These are phyloP conservation scores for Phaeophleospora eucalypticola DNA, from an alignment of 2,329 filamentous ascomycete genomes.

Conservation along the genomic window DNA sequence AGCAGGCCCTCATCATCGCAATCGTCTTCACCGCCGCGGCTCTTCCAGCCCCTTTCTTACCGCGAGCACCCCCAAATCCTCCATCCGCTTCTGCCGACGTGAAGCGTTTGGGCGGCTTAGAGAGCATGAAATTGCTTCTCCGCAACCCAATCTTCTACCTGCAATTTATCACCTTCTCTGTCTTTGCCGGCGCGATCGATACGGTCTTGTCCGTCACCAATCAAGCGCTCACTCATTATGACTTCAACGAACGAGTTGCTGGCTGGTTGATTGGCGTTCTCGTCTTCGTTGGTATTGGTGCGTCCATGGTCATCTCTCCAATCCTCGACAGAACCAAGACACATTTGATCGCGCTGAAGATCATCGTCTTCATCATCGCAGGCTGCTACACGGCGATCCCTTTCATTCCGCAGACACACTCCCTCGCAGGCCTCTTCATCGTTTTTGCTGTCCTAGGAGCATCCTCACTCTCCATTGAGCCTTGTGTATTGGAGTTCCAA, in stretches of 20 bases:
- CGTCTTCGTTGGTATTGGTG: constrained; percentile 76
- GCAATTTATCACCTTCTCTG: constrained; percentile 67
- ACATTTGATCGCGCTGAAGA: constrained; percentile 1
- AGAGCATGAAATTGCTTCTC: constrained; percentile 45
- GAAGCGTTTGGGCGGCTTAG: constrained; percentile 46
- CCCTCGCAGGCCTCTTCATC: constrained; percentile 55
- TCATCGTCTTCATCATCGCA: background rate
- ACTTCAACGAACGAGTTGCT: constrained; percentile 71
- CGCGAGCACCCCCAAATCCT: constrained; percentile 68
- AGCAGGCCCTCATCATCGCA: constrained; percentile 7
- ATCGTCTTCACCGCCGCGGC: constrained; percentile 48
- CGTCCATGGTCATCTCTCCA: constrained; percentile 65
- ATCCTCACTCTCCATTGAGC: constrained; percentile 70
- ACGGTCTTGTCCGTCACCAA: constrained; percentile 77
- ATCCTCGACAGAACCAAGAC: constrained; percentile 1
- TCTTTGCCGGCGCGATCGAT: constrained; percentile 90
- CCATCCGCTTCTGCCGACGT: constrained; percentile 62
- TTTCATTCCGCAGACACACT: constrained; percentile 1
- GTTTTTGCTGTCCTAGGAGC: constrained; percentile 72
- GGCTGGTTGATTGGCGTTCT: constrained; percentile 82
- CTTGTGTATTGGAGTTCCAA: constrained; percentile 76
- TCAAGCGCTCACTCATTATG: constrained; percentile 77
- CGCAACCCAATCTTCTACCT: constrained; percentile 70
- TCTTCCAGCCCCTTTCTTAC: constrained; percentile 75
- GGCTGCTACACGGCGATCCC: constrained; percentile 1